Base-by-base conservation (phyloP, 805 yeast genomes). In the Kodamaea hsintzibuensis region DNA sequence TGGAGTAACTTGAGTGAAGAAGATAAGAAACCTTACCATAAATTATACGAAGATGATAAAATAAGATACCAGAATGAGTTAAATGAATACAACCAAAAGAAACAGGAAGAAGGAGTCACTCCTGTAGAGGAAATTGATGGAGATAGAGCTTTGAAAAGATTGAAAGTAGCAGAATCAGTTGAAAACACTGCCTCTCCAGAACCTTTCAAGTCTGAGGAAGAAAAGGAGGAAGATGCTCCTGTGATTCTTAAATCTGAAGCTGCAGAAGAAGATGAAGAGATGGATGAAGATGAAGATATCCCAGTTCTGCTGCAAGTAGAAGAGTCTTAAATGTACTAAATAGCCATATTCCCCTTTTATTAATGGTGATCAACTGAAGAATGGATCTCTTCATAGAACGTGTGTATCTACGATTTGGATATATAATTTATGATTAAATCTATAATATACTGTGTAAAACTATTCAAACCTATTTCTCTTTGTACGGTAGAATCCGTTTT, bases 1-100 rank as follows among this genome's bases (percentile, higher is more conserved):
- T 92, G 98, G 98, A 89, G 89, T 63, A 77, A 74, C 50, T 76
- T 92, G 60, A 82, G 78, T 54, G 87, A 84, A 39, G 88, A 84
- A 27, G 89, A 81, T 8, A 81, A 89, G 54, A 83, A 82, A 58
- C 91, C 92, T 2, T 92, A 82, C 67, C 84, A 83, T 62, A 85
- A 87, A 53, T 70, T 88, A 50, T 91, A 86, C 65, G 92, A 86
- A 63, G 88, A 86, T 50, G 97, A 90, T 60, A 83, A 86, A 62
- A 80, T 80, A 53, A 80, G 96, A 65, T 91, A 90, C 65, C 82
- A 82, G 51, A 79, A 76, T 49, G 96, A 91, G 63, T 83, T 90
- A 86, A 81, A 74, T 50, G 82, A 69, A 7, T 84, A 84, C 59
- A 75, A 69, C 47, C 65, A 65, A 33, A 67, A 64, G 48, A 70